phyloP scores from a whole-genome alignment of 1,284 basidiomycete genomes.

The Ustanciosporium gigantosporum region DNA sequence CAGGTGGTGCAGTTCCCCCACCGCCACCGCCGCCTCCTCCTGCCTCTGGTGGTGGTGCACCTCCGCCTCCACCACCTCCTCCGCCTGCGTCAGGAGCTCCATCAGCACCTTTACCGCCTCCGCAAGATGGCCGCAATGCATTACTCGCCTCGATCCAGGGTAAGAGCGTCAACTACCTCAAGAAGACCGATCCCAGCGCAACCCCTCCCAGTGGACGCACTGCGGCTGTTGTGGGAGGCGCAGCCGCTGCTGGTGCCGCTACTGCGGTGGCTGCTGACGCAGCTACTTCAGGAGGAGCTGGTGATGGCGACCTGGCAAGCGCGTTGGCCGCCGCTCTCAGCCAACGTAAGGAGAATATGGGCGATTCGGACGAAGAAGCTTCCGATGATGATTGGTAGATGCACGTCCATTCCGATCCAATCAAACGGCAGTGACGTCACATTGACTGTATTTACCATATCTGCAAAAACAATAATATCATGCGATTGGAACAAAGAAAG shows the following conservation, averaged over 20 bases:
- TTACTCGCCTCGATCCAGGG: slow-evolving; percentile 73
- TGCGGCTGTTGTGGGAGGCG: slow-evolving; percentile 9
- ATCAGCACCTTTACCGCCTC: slow-evolving; percentile 31
- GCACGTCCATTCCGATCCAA: too few species aligned
- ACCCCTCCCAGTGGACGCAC: slow-evolving; percentile 21
- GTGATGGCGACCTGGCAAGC: slow-evolving; percentile 68
- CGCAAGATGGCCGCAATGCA: slow-evolving; percentile 64
- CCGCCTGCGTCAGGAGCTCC: slow-evolving; percentile 40
- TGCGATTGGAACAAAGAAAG: too few species aligned
- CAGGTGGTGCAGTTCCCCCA: slow-evolving; percentile 31
- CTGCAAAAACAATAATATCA: too few species aligned
- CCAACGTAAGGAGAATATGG: slow-evolving; percentile 84
- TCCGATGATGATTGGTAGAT: slow-evolving; percentile 62
- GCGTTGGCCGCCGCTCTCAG: slow-evolving; percentile 72
- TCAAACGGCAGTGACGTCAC: too few species aligned
- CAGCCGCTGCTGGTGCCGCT: slow-evolving; percentile 23
- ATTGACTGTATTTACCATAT: too few species aligned
- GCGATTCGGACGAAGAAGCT: slow-evolving; percentile 84
- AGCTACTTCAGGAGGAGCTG: slow-evolving; percentile 36
- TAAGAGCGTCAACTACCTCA: slow-evolving; percentile 72
- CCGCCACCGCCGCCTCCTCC: slow-evolving; percentile 49
- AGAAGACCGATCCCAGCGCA: slow-evolving; percentile 66
- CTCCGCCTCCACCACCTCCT: slow-evolving; percentile 29
- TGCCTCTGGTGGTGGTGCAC: slow-evolving; percentile 11
- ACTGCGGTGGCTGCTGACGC: slow-evolving; percentile 10